Percentiles rank a stretch among this genome's conserved stretches.
Evolutionary conservation across 2,329 filamentous ascomycete genomes (phyloP).

Genomic region (Fusarium torreyae): DNA sequence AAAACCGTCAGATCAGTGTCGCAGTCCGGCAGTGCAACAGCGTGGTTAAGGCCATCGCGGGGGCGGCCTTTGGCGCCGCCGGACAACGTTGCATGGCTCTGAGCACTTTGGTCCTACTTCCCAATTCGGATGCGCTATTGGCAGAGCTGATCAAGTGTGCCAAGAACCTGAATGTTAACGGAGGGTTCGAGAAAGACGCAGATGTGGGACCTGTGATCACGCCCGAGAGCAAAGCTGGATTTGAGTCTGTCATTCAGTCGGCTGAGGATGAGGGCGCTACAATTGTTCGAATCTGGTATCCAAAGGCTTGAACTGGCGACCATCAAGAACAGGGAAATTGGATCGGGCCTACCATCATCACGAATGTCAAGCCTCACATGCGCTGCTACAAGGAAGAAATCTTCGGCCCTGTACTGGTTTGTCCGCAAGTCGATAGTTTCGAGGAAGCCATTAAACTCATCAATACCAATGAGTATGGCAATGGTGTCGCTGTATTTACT

Average conservation of each 20-base stretch:
- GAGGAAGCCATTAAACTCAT: conserved; percentile 86
- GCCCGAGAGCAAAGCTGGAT: conserved; percentile 82
- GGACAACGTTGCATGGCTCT: conserved; percentile 91
- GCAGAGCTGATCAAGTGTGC: conserved; percentile 82
- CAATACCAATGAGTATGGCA: conserved; percentile 89
- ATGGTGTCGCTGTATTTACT: conserved; percentile 89
- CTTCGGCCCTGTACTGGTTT: conserved; percentile 87
- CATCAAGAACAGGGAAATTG: conserved; percentile 93
- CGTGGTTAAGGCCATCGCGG: conserved; percentile 86
- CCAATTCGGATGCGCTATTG: conserved; percentile 87
- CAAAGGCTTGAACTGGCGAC: no score
- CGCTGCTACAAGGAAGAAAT: conserved; percentile 88
- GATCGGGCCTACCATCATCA: conserved; percentile 86
- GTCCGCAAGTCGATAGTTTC: conserved; percentile 82
- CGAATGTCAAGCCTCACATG: conserved; percentile 84
- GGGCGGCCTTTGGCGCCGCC: conserved; percentile 87
- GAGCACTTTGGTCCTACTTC: conserved; percentile 85
- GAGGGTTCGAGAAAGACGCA: conserved; percentile 85
- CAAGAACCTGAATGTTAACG: conserved; percentile 79
- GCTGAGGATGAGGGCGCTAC: conserved; percentile 86
- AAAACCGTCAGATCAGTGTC: conserved; percentile 90
- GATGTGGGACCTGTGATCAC: conserved; percentile 88
- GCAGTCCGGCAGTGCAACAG: conserved; percentile 90
- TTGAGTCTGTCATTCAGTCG: conserved; percentile 80
- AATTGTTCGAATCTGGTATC: no score